Evolutionary conservation across 257 asterid species (phyloP).

Genomic region (Petrea volubilis): DNA sequence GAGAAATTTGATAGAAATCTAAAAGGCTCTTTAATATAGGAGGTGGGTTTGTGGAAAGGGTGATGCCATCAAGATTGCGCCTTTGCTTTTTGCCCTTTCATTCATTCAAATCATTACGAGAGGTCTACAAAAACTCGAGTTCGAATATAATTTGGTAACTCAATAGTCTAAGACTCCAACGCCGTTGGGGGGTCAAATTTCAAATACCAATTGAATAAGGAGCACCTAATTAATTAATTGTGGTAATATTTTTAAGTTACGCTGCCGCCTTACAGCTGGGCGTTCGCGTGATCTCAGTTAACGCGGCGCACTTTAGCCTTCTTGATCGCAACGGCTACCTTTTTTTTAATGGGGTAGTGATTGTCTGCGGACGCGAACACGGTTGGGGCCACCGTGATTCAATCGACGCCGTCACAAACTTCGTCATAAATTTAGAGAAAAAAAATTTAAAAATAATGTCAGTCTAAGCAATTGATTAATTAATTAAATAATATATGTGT

Average conservation of each 20-base stretch:
- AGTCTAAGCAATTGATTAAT: background rate
- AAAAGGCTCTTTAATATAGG: conserved; percentile 18
- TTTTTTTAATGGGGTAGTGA: background rate
- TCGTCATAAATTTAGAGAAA: too few relatives aligned
- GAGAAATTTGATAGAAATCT: background rate
- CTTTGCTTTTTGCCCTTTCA: conserved; percentile 17
- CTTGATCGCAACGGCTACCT: conserved; percentile 12
- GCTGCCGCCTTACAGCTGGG: conserved; percentile 29
- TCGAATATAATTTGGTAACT: background rate
- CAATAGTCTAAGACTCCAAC: background rate
- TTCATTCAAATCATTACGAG: conserved; percentile 13
- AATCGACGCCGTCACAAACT: background rate
- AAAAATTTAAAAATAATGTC: too few relatives aligned
- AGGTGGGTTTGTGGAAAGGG: conserved; percentile 12
- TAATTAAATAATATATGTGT: too few relatives aligned
- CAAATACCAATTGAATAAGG: background rate
- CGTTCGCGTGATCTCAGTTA: conserved; percentile 2
- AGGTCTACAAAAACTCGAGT: conserved; percentile 23
- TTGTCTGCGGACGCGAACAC: conserved; percentile 14
- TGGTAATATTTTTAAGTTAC: background rate
- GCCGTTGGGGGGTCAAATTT: conserved; percentile 9
- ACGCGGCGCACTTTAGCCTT: conserved; percentile 10
- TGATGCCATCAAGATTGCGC: conserved; percentile 24
- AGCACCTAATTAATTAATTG: background rate
- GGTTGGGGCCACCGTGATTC: background rate